phyloP scores from a whole-genome alignment of 192 early-diverging fungal species.

The Gaertneriomyces sp. region DNA sequence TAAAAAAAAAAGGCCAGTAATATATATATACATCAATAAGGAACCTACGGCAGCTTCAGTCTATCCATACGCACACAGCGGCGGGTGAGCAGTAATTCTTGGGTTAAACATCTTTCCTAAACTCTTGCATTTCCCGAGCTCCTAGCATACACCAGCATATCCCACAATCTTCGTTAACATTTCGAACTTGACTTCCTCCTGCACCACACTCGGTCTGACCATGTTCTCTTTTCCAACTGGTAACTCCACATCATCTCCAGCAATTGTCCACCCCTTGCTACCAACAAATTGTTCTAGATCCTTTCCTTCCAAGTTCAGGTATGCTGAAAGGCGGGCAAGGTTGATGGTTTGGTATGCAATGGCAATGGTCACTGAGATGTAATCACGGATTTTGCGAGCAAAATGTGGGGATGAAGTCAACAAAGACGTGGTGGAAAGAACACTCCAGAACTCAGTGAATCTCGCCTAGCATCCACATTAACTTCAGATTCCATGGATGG shows the following conservation, averaged over 20 bases:
- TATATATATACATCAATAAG: too few relatives aligned
- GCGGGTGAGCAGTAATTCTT: too few relatives aligned
- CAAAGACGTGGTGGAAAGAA: conserved; percentile 49
- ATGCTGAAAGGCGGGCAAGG: conserved; percentile 50
- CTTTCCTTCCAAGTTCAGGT: conserved; percentile 66
- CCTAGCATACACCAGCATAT: background rate
- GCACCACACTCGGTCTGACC: conserved; percentile 78
- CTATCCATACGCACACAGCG: too few relatives aligned
- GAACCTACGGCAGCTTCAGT: too few relatives aligned
- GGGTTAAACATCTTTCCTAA: too few relatives aligned
- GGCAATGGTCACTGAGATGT: conserved; percentile 69
- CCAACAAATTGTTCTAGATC: conserved; percentile 53
- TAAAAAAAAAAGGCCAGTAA: too few relatives aligned
- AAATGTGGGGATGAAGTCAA: conserved; percentile 46
- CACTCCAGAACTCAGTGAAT: conserved; percentile 72
- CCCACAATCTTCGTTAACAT: conserved; percentile 48
- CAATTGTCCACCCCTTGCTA: conserved; percentile 63
- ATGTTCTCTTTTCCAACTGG: conserved; percentile 81
- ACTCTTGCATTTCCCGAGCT: too few relatives aligned
- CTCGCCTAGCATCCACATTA: conserved; percentile 36
- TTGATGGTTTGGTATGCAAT: conserved; percentile 82
- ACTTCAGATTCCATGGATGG: conserved; percentile 17
- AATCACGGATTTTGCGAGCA: conserved; percentile 66
- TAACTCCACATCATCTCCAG: conserved; percentile 55
- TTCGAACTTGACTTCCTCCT: conserved; percentile 87